Evolutionary conservation across 2,329 filamentous ascomycete species (phyloP), one percentile per base, ranked within the genome.

Genomic region (Colletotrichum sp.): DNA sequence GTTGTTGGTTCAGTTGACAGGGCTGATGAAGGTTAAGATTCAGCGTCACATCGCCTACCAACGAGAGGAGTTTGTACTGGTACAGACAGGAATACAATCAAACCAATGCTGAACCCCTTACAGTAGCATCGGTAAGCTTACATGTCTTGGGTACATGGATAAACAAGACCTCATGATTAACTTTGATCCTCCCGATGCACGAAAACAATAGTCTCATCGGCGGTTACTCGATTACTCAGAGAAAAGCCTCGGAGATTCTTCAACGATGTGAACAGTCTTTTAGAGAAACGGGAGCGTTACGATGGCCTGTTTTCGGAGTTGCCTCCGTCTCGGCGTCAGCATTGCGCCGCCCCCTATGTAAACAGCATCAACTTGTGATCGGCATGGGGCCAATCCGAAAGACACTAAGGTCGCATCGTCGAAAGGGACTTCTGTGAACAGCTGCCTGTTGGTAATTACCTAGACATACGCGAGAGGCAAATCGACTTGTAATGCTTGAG

Each of bases 201-300:
- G 79, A 72, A 34, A 74, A 56, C 9, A 72, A 56, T 28, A 18
- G 22, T 58, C 66, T 81, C 81, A 84, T 8, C 60, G 39, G 39
- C 39, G 39, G 39, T 48, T n/a, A 48, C 9, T 48, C 39, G 4
- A n/a, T 3, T 18, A 48, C 22, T 48, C 39, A n/a, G 39, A n/a
- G 18, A 2, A 48, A 48, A 9, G 18, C 18, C n/a, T 48, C 9
- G 39, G 39, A 48, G 9, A 12, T 48, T 48, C 39, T n/a, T 12
- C 39, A 48, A n/a, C 18, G 18, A 48, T 48, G 3, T 48, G 18
- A 48, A 4, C 3, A 6, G n/a, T 48, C 18, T n/a, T 48, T 1
- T 18, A 48, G 39, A 48, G 39, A 18, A 48, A 48, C 1, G 6
- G 3, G 39, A n/a, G 18, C 39, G 9, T 12, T 48, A 48, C 39